Evolutionary conservation across 176 grass and related monocot genomes (phyloP).

Genomic region (Carex kokanica): DNA sequence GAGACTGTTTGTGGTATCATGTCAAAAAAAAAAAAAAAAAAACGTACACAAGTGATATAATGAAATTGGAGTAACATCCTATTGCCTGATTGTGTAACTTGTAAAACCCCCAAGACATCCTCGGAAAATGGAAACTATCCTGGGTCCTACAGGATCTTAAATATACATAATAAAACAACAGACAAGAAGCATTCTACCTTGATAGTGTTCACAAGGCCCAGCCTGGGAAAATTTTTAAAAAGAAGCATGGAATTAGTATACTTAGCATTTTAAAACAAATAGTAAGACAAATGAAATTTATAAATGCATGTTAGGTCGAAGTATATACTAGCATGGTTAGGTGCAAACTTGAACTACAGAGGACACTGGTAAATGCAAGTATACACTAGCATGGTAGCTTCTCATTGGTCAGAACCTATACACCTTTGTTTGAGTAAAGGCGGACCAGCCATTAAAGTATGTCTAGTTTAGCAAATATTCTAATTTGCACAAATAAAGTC

Average conservation of each 20-base stretch:
- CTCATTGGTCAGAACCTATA: not conserved
- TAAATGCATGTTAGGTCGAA: not conserved
- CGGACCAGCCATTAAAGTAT: not conserved
- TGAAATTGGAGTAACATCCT: not conserved
- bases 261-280: not conserved
- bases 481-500: not conserved
- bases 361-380: not conserved
- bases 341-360: not conserved
- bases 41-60: not conserved
- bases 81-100: not conserved
- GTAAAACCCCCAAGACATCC: not conserved
- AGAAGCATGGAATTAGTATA: constrained; percentile 3
- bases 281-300: not conserved
- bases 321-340: not conserved
- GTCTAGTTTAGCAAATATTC: not conserved
- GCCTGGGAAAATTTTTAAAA: constrained; percentile 36
- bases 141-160: not conserved
- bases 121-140: not conserved
- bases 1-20: constrained; percentile 14
- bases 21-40: not conserved
- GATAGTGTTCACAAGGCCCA: constrained; percentile 79
- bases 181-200: constrained; percentile 47
- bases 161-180: constrained; percentile 1
- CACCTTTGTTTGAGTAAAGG: not conserved
- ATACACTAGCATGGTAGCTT: not conserved